Base-by-base conservation (phyloP, 2,329 filamentous ascomycete species). In the Dactylellina parvicollis region DNA sequence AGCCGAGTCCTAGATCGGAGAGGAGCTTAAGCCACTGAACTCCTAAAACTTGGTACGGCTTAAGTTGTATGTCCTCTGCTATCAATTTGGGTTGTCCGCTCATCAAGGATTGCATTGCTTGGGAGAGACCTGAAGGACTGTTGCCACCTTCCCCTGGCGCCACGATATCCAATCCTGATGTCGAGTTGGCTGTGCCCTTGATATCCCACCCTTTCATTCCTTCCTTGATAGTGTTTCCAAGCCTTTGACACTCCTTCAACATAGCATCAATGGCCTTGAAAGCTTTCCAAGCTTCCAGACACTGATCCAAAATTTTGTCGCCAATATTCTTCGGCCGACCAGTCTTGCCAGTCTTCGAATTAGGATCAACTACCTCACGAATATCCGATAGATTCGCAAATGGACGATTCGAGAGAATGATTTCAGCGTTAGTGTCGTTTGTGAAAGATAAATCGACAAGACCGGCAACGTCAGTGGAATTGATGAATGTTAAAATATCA, bases 1-100 rank as follows among this genome's bases (percentile, higher is more conserved):
- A 94, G 47, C 92, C 94, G 56, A 96, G 86, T 26, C 88, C 85
- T 67, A 91, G 88, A 57, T 89, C 85, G 82, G 92, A 96, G 12
- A 99, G 85, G 47, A 98, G 82, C 62, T 89, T 88, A 78, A 99
- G 86, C 95, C 95, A 99, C 79, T 98, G 98, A 56, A 99, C 85
- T 2, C 95, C 95, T 28, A 96, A 92, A 18, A 98, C 83, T 79
- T 99, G 95, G 78, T 97, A 98, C 34, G 95, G 89, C 79, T 98
- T 97, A 83, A 99, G 88, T 38, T 86, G 83, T 64, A 94, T 86
- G 61, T 90, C 86, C 0, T 89, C 85, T 28, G 87, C 86, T 91
- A 99, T 95, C 57, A 89, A 86, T 2, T 84, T 81, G 0, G 95
- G 95, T 80, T 98, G 91, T 32, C 85, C 81, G 40, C 89, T 81